Evolutionary conservation across 352 stramenopile species (phyloP), one percentile per base, ranked within the genome.

Genomic region (Phytophthora pisi): DNA sequence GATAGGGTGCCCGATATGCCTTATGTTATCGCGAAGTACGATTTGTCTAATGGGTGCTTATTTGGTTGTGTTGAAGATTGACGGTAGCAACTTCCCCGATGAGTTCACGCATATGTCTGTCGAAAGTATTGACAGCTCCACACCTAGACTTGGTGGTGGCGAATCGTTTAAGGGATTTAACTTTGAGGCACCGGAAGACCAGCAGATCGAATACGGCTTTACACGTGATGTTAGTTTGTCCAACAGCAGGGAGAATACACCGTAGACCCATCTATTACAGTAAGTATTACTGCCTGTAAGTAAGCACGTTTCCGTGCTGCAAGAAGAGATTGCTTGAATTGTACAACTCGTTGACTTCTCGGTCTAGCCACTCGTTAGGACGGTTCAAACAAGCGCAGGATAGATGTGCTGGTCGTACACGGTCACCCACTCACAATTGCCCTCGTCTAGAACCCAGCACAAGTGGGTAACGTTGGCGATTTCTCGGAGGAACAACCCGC

Each of bases 91-190:
- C 57, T 96, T 98, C 64, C 78, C 93, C 51, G 64, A 81, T 26
- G 89, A 97, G 60, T 97, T 97, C 68, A 97, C 90, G 4, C 64
- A 69, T 11, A 61, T 86, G 8, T 81, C 90, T 6, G 60, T 91
- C 10, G 75, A 74, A 31, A 80, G 74, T 34, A 51, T 81, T 53
- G 77, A 83, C 49, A 80, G 71, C 24, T 47, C 65, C 4, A 42
- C 36, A 4, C 36, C 36, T 16, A 42, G 36, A 42, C 66, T 59
- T 18, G 51, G 18, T 23, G 61, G 46, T 52, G 61, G 64, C 34
- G 85, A 95, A 49, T 82, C 93, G 2, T 97, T 98, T 51, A 80
- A 78, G 40, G 89, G 85, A 3, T 98, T 98, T 64, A 96, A 96
- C 26, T 98, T 95, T 57, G 77, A 86, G 57, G 75, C 81, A 7